phyloP scores from a whole-genome alignment of 257 asterid species.

The Henckelia pumila region DNA sequence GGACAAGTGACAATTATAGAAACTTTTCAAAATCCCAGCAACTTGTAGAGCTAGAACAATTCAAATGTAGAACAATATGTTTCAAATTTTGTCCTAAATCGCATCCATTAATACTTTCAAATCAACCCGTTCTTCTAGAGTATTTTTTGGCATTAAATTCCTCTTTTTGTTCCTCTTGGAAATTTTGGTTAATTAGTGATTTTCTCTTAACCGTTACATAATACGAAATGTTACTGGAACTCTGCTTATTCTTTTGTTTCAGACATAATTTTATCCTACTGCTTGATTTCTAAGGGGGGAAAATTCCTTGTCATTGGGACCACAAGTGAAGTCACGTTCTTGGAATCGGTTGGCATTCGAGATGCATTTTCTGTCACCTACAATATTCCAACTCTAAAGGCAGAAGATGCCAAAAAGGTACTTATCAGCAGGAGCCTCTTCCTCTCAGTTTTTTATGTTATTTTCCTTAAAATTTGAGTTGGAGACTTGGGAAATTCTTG shows the following conservation, averaged over 20 bases:
- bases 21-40: too few species aligned
- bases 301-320: slow-evolving; percentile 90
- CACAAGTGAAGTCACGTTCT: slow-evolving; percentile 78
- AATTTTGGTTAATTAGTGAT: too few species aligned
- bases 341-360: slow-evolving; percentile 75
- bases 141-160: background rate
- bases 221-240: too few species aligned
- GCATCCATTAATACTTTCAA: too few species aligned
- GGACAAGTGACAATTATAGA: too few species aligned
- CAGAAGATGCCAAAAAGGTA: slow-evolving; percentile 87
- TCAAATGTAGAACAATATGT: too few species aligned
- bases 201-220: too few species aligned
- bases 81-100: too few species aligned
- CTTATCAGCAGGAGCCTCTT: slow-evolving; percentile 16
- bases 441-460: slow-evolving; percentile 19
- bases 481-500: slow-evolving; percentile 5
- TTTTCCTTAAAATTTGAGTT: background rate
- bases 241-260: background rate
- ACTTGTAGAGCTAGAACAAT: too few species aligned
- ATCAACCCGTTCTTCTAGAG: too few species aligned
- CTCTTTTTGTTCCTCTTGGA: slow-evolving; percentile 1
- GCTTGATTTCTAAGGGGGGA: slow-evolving; percentile 58
- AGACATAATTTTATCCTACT: slow-evolving; percentile 20
- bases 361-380: slow-evolving; percentile 81
- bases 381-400: slow-evolving; percentile 71